Conservation (phyloP, 2,329 filamentous ascomycete genomes). For the Paecilomyces niveus region DNA sequence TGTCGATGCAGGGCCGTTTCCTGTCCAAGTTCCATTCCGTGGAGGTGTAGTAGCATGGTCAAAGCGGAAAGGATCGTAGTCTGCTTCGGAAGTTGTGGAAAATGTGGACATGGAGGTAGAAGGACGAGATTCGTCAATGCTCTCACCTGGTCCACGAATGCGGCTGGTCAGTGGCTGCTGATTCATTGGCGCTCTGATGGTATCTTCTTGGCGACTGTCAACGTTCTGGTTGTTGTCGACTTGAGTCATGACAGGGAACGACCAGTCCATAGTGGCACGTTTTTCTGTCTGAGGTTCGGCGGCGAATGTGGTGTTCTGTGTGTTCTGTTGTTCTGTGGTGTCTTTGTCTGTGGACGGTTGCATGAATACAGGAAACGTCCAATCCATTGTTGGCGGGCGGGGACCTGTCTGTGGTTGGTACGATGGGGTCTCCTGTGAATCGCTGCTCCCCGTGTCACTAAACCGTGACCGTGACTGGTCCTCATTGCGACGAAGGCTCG, state of each 20-base stretch:
- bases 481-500: conserved; percentile 39
- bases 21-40: too few species aligned
- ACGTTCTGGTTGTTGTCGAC: conserved; percentile 2
- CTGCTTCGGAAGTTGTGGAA: conserved; percentile 29
- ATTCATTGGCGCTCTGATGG: conserved; percentile 22
- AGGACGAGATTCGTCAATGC: conserved; percentile 22
- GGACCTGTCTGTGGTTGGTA: conserved; percentile 29
- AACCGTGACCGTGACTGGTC: conserved; percentile 24
- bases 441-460: conserved; percentile 18
- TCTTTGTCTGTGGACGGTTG: conserved; percentile 13
- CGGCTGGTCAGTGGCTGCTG: conserved; percentile 8
- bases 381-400: conserved; percentile 41
- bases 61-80: conserved; percentile 37
- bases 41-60: conserved; percentile 26
- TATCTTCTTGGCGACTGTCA: conserved; percentile 20
- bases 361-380: conserved; percentile 37
- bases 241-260: conserved; percentile 41
- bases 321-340: conserved; percentile 1
- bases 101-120: conserved; percentile 29
- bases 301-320: background rate
- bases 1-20: conserved; percentile 32
- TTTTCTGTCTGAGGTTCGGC: conserved; percentile 13
- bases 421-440: conserved; percentile 18
- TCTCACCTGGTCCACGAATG: conserved; percentile 17
- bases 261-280: conserved; percentile 47